These are phyloP conservation scores for Arthrobotrys musiformis DNA, from an alignment of 2,329 filamentous ascomycete genomes.

Conservation along the genomic window DNA sequence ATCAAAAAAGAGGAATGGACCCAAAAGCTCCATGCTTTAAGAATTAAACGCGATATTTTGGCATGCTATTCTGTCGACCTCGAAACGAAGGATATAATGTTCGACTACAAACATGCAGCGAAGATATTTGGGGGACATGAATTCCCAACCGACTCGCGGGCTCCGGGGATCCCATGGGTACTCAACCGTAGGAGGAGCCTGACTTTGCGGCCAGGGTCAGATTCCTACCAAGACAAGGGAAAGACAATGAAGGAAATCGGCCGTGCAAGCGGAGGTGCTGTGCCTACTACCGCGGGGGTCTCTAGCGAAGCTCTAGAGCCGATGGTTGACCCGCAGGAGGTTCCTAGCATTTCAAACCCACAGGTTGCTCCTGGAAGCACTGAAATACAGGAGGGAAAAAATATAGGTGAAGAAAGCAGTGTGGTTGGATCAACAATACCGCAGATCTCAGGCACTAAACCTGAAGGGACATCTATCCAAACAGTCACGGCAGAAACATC, in stretches of 20 bases:
- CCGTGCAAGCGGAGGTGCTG: background rate
- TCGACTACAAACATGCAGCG: conserved; percentile 5
- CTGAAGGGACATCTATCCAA: too few relatives aligned
- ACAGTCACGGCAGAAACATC: too few relatives aligned
- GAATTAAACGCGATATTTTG: background rate
- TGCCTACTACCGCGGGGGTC: background rate
- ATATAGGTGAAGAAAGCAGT: too few relatives aligned
- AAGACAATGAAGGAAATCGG: background rate
- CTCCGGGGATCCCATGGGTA: background rate
- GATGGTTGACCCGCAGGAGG: background rate
- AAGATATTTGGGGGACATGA: background rate
- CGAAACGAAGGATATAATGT: background rate
- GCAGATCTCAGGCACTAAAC: too few relatives aligned
- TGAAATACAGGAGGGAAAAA: background rate
- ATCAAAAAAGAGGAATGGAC: background rate
- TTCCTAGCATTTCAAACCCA: background rate
- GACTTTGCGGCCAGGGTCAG: background rate
- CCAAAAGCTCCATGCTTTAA: background rate
- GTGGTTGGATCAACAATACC: too few relatives aligned
- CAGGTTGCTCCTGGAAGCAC: background rate
- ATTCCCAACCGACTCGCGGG: background rate
- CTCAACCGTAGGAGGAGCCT: background rate
- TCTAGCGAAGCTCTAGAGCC: background rate
- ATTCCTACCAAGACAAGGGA: background rate
- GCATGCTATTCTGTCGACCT: background rate